Base-by-base conservation (phyloP, 2,329 filamentous ascomycete genomes). In the Aspergillus sp. region DNA sequence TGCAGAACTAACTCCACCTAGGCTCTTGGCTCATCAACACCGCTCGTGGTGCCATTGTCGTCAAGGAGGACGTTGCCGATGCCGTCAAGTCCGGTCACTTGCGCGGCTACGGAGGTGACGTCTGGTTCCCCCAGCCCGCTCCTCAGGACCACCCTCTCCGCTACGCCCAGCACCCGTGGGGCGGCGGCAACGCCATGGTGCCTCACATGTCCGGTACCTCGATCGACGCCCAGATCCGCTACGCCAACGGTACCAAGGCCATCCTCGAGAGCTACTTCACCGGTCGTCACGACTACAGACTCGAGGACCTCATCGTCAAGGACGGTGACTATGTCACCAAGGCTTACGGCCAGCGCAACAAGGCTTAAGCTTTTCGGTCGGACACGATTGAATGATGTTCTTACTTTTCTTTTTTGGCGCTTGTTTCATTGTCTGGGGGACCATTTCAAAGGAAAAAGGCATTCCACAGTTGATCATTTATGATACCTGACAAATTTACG, bases 141-240 rank as follows among this genome's bases (percentile, higher is more conserved):
- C 93, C 93, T 74, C 86, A 87, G 80, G 93, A 97, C 75, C 95
- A 99, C 85, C 87, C 88, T 61, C 90, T 99, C 73, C 92, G 95
- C 77, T 90, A 89, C 77, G 94, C 91, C 77, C 89, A 93, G 86
- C 95, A 94, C 86, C 90, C 91, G 76, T 96, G 91, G 84, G 94
- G 93, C 69, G 95, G 94, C 74, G 95, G 95, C 75, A 98, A 98
- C 82, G 95, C 93, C 81, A 99, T 95, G 91, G 93, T 97, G 61
- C 92, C 95, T 58, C 95, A 98, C 87, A 96, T 98, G 92, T 96
- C 92, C 12, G 95, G 95, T 75, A 98, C 94, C 60, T 96, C 93
- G n/a, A 89, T 99, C 75, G 95, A 99, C 76, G 95, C 95, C 60
- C 95, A 99, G 85, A 89, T 91, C 81, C 87, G 92, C 67, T 96